These are phyloP conservation scores for Pseudonectria foliicola DNA, from an alignment of 2,329 filamentous ascomycete genomes.

Conservation along the genomic window DNA sequence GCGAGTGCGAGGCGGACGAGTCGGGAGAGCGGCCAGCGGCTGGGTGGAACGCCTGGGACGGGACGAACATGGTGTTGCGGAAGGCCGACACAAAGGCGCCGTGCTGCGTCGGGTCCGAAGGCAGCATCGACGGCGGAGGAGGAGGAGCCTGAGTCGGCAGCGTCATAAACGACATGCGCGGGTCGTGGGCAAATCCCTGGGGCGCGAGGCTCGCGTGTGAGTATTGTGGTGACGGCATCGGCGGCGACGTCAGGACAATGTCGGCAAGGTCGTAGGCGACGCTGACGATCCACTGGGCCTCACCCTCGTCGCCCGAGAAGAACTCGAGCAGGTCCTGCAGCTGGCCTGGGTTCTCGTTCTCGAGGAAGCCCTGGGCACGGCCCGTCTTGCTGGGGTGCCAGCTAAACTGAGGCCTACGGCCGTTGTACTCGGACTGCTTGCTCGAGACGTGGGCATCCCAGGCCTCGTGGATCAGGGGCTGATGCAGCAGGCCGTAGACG, in stretches of 20 bases:
- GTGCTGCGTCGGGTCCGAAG: slow-evolving; percentile 22
- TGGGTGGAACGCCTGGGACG: slow-evolving; percentile 24
- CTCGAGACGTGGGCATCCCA: slow-evolving; percentile 51
- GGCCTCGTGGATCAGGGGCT: slow-evolving; percentile 52
- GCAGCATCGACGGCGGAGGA: slow-evolving; percentile 19
- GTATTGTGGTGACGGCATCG: slow-evolving; percentile 25
- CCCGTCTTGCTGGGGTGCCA: slow-evolving; percentile 54
- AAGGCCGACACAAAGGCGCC: slow-evolving; percentile 24
- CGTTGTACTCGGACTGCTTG: slow-evolving; percentile 48
- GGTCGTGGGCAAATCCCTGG: slow-evolving; percentile 21
- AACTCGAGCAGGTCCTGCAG: slow-evolving; percentile 60
- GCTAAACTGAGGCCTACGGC: slow-evolving; percentile 52
- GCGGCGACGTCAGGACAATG: slow-evolving; percentile 32
- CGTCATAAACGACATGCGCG: slow-evolving; percentile 24
- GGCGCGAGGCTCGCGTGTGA: slow-evolving; percentile 21
- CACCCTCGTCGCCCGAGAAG: slow-evolving; percentile 50
- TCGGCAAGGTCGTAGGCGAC: slow-evolving; percentile 52
- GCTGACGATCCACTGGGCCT: slow-evolving; percentile 49
- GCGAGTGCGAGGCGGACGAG: slow-evolving; percentile 26
- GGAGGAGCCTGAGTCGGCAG: slow-evolving; percentile 27
- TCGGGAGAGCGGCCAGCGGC: slow-evolving; percentile 25
- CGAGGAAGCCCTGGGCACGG: slow-evolving; percentile 49
- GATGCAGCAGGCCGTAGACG: slow-evolving; percentile 60
- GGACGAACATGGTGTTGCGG: slow-evolving; percentile 26
- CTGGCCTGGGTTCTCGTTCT: slow-evolving; percentile 56